Evolutionary conservation across 352 stramenopile species (phyloP), one percentile per base, ranked within the genome.

Genomic region (Phytophthora meadii): DNA sequence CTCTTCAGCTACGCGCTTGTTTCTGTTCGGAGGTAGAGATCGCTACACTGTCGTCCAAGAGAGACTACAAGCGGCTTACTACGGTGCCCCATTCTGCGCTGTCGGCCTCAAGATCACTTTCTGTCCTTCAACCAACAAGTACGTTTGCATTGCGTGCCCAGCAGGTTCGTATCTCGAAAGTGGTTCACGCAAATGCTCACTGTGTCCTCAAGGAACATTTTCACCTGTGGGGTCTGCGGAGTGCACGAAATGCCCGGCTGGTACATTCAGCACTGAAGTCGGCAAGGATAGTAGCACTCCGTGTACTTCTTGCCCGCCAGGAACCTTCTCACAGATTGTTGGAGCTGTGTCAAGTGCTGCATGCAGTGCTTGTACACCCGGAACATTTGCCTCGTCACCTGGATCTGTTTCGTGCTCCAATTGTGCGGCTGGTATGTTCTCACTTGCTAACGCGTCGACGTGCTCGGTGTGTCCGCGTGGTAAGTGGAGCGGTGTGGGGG

Each of bases 121-220:
- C 27, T 91, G 82, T 32, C 57, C 71, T 7, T 52, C 67, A 10
- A 83, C 72, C 0, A 69, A 68, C 62, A 77, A 67, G 32, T 91
- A 91, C 68, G 77, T 88, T 11, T 92, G 85, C 54, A 70, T 89
- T 2, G 79, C 85, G 22, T 93, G 85, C 61, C 68, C 77, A 1
- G 70, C 80, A 0, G 85, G 83, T 0, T 77, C 65, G n/a, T 93
- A 80, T 39, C 56, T 92, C 2, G 68, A 88, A 72, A 73, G 52
- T 11, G 83, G 81, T 9, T 82, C 79, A 2, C 79, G 81, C 27
- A 84, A 76, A 24, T 92, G 83, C 65, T 15, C 76, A 14, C 30
- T 65, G 6, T 92, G 81, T 52, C 41, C 50, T 3, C 66, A 72
- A 19, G 83, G 83, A 30, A 81, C 74, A 0, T 89, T 79, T 50